phyloP scores from a whole-genome alignment of 768 basidiomycete genomes.

The Fistulinella prunicolor region DNA sequence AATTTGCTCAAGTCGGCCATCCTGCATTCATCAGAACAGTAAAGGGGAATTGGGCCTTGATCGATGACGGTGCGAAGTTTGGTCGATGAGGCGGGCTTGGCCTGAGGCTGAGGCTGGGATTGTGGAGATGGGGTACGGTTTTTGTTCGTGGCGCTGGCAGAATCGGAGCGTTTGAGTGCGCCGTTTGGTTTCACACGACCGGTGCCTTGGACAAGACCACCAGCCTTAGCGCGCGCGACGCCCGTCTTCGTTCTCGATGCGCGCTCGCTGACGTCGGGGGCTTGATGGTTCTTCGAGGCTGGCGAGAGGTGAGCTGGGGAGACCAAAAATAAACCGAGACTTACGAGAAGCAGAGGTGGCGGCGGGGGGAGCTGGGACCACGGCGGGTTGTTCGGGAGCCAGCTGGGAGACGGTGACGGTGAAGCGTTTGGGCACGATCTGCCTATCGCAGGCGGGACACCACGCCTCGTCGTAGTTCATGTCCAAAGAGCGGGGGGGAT shows the following conservation, averaged over 20 bases:
- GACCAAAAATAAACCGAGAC: constrained; percentile 10
- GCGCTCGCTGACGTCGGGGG: constrained; percentile 22
- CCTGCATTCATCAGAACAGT: constrained; percentile 79
- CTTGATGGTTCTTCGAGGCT: constrained; percentile 31
- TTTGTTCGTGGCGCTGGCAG: constrained; percentile 19
- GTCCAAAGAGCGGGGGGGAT: constrained; percentile 26
- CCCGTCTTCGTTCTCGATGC: constrained; percentile 36
- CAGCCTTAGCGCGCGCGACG: constrained; percentile 36
- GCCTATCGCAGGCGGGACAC: constrained; percentile 78
- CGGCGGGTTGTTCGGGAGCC: constrained; percentile 15
- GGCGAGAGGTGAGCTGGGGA: constrained; percentile 4
- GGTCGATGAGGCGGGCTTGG: constrained; percentile 32
- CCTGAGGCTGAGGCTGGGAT: constrained; percentile 18
- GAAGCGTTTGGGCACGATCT: constrained; percentile 76
- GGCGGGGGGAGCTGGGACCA: constrained; percentile 32
- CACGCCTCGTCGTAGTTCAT: constrained; percentile 63
- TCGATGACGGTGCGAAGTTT: constrained; percentile 72
- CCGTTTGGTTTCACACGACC: constrained; percentile 60
- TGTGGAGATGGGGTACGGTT: constrained; percentile 14
- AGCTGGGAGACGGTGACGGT: constrained; percentile 43
- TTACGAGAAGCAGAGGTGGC: constrained; percentile 41
- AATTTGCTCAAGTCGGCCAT: constrained; percentile 51
- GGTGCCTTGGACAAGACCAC: constrained; percentile 64
- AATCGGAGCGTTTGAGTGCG: constrained; percentile 43
- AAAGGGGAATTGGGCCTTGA: constrained; percentile 75